A percentile compares a stretch with the other conserved stretches of the same genome.
Evolutionary conservation across 768 basidiomycete species (phyloP).

Genomic region (Leccinellum rugosiceps): DNA sequence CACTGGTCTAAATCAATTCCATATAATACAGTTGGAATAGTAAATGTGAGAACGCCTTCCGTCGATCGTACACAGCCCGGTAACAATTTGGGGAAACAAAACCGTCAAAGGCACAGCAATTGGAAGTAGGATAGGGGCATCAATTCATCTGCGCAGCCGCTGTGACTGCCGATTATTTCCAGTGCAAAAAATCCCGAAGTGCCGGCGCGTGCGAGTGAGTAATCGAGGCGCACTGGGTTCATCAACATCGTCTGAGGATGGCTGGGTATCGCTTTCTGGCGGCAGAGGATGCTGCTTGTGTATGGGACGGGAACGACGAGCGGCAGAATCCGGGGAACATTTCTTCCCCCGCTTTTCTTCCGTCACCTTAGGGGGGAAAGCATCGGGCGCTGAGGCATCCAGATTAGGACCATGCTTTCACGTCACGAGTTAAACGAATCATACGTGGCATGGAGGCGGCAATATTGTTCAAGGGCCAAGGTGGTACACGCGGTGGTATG

Average conservation of each 20-base stretch:
- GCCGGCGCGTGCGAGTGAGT: conserved; percentile 17
- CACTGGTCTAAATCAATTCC: background rate
- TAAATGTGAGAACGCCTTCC: background rate
- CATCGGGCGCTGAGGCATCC: conserved; percentile 37
- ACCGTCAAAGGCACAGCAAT: background rate
- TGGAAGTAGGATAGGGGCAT: background rate
- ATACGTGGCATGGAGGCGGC: conserved; percentile 39
- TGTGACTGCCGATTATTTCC: conserved; percentile 23
- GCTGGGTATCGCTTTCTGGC: conserved; percentile 9
- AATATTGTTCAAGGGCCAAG: conserved; percentile 24
- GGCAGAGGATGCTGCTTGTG: conserved; percentile 24
- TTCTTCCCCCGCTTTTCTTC: conserved; percentile 17
- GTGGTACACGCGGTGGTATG: conserved; percentile 14
- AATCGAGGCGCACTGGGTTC: conserved; percentile 8
- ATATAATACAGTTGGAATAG: conserved; percentile 6
- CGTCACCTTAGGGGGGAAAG: conserved; percentile 25
- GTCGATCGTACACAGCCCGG: conserved; percentile 11
- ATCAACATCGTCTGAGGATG: conserved; percentile 4
- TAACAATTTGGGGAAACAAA: conserved; percentile 5
- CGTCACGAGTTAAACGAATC: background rate
- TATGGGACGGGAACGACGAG: conserved; percentile 22
- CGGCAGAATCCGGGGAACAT: conserved; percentile 1
- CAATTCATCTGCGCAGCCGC: conserved; percentile 9
- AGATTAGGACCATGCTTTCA: conserved; percentile 5
- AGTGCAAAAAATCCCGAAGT: conserved; percentile 40